Evolutionary conservation across 1,284 basidiomycete species (phyloP).

Genomic region (Paramarasmius palmivorus): DNA sequence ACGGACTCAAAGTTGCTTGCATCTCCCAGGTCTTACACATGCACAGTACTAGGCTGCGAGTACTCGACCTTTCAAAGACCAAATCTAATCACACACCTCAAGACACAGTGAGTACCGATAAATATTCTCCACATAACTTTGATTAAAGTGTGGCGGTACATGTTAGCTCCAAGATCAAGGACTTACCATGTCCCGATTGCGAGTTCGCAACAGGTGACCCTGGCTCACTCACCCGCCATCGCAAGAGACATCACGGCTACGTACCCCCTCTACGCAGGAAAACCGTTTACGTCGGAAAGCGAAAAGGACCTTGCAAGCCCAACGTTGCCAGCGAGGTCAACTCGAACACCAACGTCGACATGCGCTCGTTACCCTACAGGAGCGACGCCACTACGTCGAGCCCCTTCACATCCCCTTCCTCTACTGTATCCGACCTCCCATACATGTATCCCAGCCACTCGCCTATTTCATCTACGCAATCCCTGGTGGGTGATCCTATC

Average conservation of each 20-base stretch:
- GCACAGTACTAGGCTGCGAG: neutral
- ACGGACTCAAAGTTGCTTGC: neutral
- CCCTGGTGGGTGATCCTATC: too few species aligned
- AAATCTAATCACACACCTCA: neutral
- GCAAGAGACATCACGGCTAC: conserved; percentile 11
- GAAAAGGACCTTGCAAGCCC: too few species aligned
- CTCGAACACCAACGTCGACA: too few species aligned
- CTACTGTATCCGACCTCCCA: too few species aligned
- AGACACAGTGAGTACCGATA: neutral
- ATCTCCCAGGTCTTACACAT: neutral
- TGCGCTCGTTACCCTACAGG: too few species aligned
- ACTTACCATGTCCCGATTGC: conserved; percentile 4
- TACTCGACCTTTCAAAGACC: neutral
- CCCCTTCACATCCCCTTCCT: too few species aligned
- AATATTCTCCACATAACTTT: neutral
- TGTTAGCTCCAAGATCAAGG: neutral
- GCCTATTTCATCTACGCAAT: too few species aligned
- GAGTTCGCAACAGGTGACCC: conserved; percentile 9
- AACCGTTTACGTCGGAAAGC: too few species aligned
- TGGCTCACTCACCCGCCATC: conserved; percentile 8
- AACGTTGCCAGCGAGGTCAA: too few species aligned
- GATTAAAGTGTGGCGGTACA: neutral
- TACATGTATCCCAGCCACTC: too few species aligned
- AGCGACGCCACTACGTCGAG: too few species aligned
- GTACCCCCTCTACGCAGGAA: conserved; percentile 5